phyloP scores from a whole-genome alignment of 306 rosid species.

The Vigna angularis region DNA sequence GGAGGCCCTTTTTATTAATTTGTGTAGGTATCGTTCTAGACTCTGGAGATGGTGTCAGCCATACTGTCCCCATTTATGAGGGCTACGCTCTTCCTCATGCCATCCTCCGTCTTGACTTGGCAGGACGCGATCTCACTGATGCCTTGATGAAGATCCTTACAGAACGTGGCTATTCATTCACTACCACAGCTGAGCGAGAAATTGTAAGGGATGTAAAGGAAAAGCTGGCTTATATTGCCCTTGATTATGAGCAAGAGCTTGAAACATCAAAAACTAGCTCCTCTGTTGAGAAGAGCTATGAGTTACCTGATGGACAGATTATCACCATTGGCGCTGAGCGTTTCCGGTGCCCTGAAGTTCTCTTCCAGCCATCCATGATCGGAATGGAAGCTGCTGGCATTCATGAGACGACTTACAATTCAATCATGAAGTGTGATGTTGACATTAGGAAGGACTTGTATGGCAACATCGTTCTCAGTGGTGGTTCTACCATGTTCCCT shows the following conservation, averaged over 20 bases:
- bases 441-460: constrained; percentile 90
- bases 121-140: constrained; percentile 90
- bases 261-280: constrained; percentile 81
- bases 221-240: constrained; percentile 86
- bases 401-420: constrained; percentile 87
- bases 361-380: constrained; percentile 93
- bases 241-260: constrained; percentile 87
- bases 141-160: constrained; percentile 89
- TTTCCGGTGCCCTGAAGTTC: constrained; percentile 89
- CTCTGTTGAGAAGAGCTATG: constrained; percentile 83
- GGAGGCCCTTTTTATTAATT: constrained; percentile 7
- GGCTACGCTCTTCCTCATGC: constrained; percentile 92
- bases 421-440: constrained; percentile 89
- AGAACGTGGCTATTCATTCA: constrained; percentile 89
- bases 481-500: constrained; percentile 90
- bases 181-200: constrained; percentile 92
- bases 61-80: constrained; percentile 85
- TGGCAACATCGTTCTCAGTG: constrained; percentile 90
- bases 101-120: constrained; percentile 88
- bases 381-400: constrained; percentile 92
- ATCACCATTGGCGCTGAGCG: constrained; percentile 91
- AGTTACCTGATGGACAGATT: constrained; percentile 87
- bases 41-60: constrained; percentile 94
- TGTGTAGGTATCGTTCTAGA: constrained; percentile 80
- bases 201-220: constrained; percentile 92